Evolutionary conservation across 192 early-diverging fungal species (phyloP), one percentile per base, ranked within the genome.

Genomic region (Spizellomyces punctatus): DNA sequence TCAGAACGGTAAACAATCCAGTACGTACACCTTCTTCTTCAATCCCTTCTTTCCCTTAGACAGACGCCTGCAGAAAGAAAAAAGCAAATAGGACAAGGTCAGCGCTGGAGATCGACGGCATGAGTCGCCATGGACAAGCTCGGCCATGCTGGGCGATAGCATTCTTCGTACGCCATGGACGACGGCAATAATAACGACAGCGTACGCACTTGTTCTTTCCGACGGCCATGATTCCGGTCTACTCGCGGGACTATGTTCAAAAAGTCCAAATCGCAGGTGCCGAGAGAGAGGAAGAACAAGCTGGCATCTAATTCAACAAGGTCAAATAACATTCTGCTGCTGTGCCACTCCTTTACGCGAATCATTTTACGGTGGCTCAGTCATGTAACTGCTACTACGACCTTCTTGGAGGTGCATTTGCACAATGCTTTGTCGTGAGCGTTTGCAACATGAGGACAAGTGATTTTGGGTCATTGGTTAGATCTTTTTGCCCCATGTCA

Each of bases 21-120:
- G 71, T 82, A 91, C 88, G 88, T 91, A 89, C 91, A 92, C 89
- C 91, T 94, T 97, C 93, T 97, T 97, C 93, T 97, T 97, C 76
- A 95, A 86, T 76, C 94, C 95, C 92, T 97, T 97, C 88, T 96
- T 97, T 79, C 95, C 95, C 88, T 97, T 97, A 78, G 93, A 95
- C 74, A 97, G 88, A 84, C 95, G 92, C 92, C 91, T 95, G 84
- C 7, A 64, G 41, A 56, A 52, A 49, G 46, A 27, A 63, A 67
- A 56, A 60, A 42, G 27, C 3, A 36, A 36, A 36, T 3, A 36
- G 27, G 21, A 50, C 6, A 14, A 76, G 54, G n/a, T 66, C 48
- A 52, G 55, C 52, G 17, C 5, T 58, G 49, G 57, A 67, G 60
- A 49, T 16, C 49, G 42, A 21, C 43, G 46, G 54, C 19, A 17